Base-by-base conservation (phyloP, 1,284 basidiomycete species). In the Trichosporon sp. region DNA sequence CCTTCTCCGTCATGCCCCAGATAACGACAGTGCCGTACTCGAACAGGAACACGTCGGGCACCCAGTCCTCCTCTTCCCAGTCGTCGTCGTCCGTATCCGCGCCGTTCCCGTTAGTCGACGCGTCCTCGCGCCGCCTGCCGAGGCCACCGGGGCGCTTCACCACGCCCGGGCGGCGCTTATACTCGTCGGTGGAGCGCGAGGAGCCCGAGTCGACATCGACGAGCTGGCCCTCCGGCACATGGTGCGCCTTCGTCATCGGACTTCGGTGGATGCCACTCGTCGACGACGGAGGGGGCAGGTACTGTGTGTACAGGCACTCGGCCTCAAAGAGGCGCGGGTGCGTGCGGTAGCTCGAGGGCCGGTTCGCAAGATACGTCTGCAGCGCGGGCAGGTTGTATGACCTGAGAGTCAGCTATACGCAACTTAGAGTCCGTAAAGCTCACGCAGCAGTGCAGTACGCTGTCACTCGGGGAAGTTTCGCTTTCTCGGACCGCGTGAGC, bases 1-100 rank as follows among this genome's bases (percentile, higher is more conserved):
- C 92, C 9, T 88, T 86, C 78, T 95, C 91, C 12, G 92, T 91
- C 95, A 98, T 98, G 29, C 95, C 95, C 95, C 95, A 98, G 66
- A 97, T 92, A 25, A 98, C 95, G 38, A 97, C 91, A 1, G 82
- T 83, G 21, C 95, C 95, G 81, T 97, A 98, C 74, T 91, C 89
- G 84, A 98, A 98, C 73, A 97, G 85, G 83, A 96, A 98, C 70
- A 95, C 91, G 81, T 96, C 93, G 9, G 93, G 82, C 8, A 83
- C 77, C 81, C 81, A 83, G 67, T 81, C 92, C 65, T 81, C 92
- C 86, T 76, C 87, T 86, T 66, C 89, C 85, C 64, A 88, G 84
- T 83, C 83, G 65, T 83, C 82, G 62, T 83, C 81, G 64, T 79
- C 76, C 23, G 68, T 70, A n/a, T 73, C 75, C 35, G 66, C 67